Evolutionary conservation across 352 stramenopile genomes (phyloP).

Genomic region (Globisporangium paddicum): DNA sequence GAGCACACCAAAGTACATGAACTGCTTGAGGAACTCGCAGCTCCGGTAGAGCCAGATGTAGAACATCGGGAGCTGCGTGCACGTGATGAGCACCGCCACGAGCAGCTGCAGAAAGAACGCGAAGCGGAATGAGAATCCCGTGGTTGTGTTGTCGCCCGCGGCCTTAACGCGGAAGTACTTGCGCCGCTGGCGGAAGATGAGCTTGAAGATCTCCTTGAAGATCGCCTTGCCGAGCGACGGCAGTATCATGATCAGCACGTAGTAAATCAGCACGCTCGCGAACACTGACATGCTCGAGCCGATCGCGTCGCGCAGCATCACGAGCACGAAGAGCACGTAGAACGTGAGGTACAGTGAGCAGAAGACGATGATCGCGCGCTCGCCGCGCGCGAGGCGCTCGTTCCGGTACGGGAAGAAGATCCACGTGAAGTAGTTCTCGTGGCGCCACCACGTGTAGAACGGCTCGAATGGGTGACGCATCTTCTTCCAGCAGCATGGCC

Average conservation of each 20-base stretch:
- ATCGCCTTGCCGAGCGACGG: constrained; percentile 57
- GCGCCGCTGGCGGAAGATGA: constrained; percentile 65
- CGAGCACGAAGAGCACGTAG: constrained; percentile 65
- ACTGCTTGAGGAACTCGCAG: constrained; percentile 58
- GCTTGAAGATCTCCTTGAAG: constrained; percentile 75
- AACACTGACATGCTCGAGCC: constrained; percentile 33
- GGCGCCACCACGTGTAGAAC: constrained; percentile 73
- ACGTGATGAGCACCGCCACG: constrained; percentile 42
- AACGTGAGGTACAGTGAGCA: constrained; percentile 73
- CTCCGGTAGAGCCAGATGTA: constrained; percentile 67
- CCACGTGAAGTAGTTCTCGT: constrained; percentile 80
- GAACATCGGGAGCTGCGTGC: constrained; percentile 48
- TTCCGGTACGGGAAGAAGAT: constrained; percentile 70
- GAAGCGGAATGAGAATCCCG: constrained; percentile 47
- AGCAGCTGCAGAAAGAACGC: constrained; percentile 53
- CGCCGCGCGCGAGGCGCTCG: constrained; percentile 46
- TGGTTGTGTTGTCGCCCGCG: constrained; percentile 32
- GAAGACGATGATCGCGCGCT: constrained; percentile 60
- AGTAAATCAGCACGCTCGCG: constrained; percentile 42
- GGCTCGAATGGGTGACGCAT: constrained; percentile 53
- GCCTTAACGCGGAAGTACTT: constrained; percentile 60
- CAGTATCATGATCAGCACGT: constrained; percentile 43
- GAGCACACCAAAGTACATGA: constrained; percentile 62
- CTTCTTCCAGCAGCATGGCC: constrained; percentile 64
- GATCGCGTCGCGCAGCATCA: constrained; percentile 45